Evolutionary conservation across 305 asterid species (phyloP).

Genomic region (Salvia sclarea): DNA sequence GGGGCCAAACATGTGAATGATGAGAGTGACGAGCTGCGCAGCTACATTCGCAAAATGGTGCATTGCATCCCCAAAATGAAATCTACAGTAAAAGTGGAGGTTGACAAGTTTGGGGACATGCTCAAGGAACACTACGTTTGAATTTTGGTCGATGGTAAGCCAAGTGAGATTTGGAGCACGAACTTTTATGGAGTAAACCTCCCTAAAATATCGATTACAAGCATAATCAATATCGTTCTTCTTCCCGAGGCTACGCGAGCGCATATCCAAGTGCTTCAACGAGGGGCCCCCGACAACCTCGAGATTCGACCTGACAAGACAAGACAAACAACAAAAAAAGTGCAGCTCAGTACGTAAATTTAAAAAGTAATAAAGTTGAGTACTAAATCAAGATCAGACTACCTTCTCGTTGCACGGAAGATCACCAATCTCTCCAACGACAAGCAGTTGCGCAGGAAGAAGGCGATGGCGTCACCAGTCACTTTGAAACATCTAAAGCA

Average conservation of each 20-base stretch:
- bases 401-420: no score
- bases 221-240: no score
- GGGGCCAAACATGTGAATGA: neutral
- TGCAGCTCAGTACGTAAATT: no score
- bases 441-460: no score
- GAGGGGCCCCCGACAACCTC: neutral
- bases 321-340: no score
- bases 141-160: neutral
- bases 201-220: no score
- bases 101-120: neutral
- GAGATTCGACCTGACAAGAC: neutral
- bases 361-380: no score
- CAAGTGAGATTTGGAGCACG: slow-evolving; percentile 1
- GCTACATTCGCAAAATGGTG: neutral
- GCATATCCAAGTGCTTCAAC: neutral
- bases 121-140: neutral
- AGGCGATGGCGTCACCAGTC: no score
- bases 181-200: neutral
- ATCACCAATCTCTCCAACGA: no score
- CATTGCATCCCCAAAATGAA: neutral
- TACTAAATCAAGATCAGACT: no score
- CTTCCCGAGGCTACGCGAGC: neutral
- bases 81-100: neutral
- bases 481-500: no score
- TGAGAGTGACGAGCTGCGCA: neutral